Base-by-base conservation (phyloP, 345 rosid species). In the Acer yangbiense region DNA sequence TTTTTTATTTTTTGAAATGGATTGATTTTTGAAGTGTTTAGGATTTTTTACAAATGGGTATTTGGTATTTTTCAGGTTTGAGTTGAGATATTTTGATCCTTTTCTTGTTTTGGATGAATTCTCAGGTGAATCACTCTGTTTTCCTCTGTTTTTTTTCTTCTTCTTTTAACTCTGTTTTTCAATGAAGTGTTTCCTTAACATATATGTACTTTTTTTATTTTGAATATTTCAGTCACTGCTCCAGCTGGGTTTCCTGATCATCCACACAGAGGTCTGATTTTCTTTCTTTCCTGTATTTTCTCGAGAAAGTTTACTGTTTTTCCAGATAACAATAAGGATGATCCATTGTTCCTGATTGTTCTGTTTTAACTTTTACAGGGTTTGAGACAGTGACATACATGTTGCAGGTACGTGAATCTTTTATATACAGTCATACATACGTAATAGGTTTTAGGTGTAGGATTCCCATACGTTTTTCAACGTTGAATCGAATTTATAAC, bases 241-340 rank as follows among this genome's bases (percentile, higher is more conserved):
- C 98, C 98, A 32, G 88, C 95, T 67, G 98, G 98, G 67, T 94
- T 94, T 81, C 98, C 95, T 66, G 98, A 94, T 83, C 98, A 94
- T 83, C 98, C 98, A 55, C 98, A 94, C 27, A 91, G 97, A 94
- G 98, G 98, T 92, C 62, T 69, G 86, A 23, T 71, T 73, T 27
- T 54, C 23, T 74, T 27, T 32, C 1, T 39, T 72, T 68, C n/a
- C 57, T 29, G 8, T 18, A 2, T 68, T 83, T 68, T 74, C 73
- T 41, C 43, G 2, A 21, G 69, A 71, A 46, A n/a, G 9, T 72
- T 65, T 6, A 20, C 50, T 46, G 2, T 46, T 21, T 39, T 0
- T 63, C 3, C 7, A 8, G 3, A 65, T 52, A 25, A 1, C 48
- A 35, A 69, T 66, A 17, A 50, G 43, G 41, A 32, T 74, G 41